Evolutionary conservation across 2,329 filamentous ascomycete species (phyloP), one percentile per base, ranked within the genome.

Genomic region (Fusarium papillatum): DNA sequence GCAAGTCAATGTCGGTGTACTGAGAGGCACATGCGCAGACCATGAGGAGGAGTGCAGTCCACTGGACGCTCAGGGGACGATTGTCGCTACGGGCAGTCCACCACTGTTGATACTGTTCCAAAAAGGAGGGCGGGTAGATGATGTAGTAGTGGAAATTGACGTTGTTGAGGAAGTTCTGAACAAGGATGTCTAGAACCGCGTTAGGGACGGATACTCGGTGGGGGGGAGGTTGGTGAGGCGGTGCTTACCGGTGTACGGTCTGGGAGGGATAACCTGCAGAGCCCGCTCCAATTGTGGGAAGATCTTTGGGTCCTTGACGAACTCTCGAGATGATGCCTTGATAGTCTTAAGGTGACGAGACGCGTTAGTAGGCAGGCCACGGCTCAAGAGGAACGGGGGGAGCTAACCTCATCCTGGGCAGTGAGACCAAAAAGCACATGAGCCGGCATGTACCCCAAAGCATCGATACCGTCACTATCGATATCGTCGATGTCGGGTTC

Each of bases 121-220:
- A 41, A 41, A 85, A 85, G 7, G 78, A 76, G 0, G 80, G 72
- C 1, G 84, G 82, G 65, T 85, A 84, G 36, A 85, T 74, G 61
- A 85, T 82, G 69, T 85, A 85, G 78, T 84, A 83, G 69, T 85
- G 83, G 62, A 79, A 85, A 69, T 85, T 85, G 71, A 82, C 83
- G 48, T 81, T 79, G 61, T 80, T 78, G 17, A 85, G 75, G 64
- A 85, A 85, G 73, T 84, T 84, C 46, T 85, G 81, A 13, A 85
- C 80, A 9, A 85, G 77, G 13, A 74, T 76, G 68, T 85, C 84
- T 85, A n/a, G 16, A 24, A n/a, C 8, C 6, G 7, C 7, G 22
- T 77, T 46, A 76, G 69, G 41, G 55, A 26, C 26, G 14, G 50
- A 19, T 48, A 26, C 19, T 39, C n/a, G 16, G n/a, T 13, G 39